Percentiles rank a stretch among this genome's conserved stretches.
phyloP scores from a whole-genome alignment of 1,284 basidiomycete genomes.

The Ceratobasidium papillatum region DNA sequence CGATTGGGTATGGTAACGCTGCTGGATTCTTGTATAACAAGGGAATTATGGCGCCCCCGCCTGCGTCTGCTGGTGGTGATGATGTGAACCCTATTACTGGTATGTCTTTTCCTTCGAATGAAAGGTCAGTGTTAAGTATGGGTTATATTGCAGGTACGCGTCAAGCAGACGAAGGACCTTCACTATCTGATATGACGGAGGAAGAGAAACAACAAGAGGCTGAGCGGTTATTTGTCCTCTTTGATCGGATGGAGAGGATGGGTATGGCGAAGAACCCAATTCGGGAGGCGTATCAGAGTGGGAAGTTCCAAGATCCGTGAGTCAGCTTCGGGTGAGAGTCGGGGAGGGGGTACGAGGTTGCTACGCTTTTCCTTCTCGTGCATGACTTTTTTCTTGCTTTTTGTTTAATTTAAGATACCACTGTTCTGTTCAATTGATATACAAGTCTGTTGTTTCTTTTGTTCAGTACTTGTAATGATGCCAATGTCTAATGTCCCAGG shows the following conservation, averaged over 20 bases:
- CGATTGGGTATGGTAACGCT: slow-evolving; percentile 91
- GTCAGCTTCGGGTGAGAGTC: too few species aligned
- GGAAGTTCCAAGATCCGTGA: slow-evolving; percentile 52
- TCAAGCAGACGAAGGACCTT: slow-evolving; percentile 22
- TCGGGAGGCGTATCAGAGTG: slow-evolving; percentile 71
- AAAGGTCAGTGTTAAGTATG: slow-evolving; percentile 34
- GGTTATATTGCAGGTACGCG: slow-evolving; percentile 46
- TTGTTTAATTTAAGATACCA: slow-evolving; percentile 17
- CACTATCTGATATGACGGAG: slow-evolving; percentile 74
- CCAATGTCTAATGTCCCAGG: slow-evolving; percentile 12
- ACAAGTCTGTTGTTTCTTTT: slow-evolving; percentile 7
- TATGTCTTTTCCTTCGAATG: slow-evolving; percentile 49
- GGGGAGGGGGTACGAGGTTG: not conserved
- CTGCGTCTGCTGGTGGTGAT: slow-evolving; percentile 41
- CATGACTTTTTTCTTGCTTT: not conserved
- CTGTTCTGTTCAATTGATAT: slow-evolving; percentile 11
- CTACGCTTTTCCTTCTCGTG: not conserved
- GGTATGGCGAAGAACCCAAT: slow-evolving; percentile 78
- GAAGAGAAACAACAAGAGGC: slow-evolving; percentile 93
- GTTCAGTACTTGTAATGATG: slow-evolving; percentile 2
- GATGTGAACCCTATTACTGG: slow-evolving; percentile 78
- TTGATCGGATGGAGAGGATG: slow-evolving; percentile 83
- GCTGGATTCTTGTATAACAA: slow-evolving; percentile 92
- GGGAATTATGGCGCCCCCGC: slow-evolving; percentile 73
- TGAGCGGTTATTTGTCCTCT: slow-evolving; percentile 87